phyloP scores from a whole-genome alignment of 2,329 filamentous ascomycete species.

The Pseudocercospora pini-densiflorae region DNA sequence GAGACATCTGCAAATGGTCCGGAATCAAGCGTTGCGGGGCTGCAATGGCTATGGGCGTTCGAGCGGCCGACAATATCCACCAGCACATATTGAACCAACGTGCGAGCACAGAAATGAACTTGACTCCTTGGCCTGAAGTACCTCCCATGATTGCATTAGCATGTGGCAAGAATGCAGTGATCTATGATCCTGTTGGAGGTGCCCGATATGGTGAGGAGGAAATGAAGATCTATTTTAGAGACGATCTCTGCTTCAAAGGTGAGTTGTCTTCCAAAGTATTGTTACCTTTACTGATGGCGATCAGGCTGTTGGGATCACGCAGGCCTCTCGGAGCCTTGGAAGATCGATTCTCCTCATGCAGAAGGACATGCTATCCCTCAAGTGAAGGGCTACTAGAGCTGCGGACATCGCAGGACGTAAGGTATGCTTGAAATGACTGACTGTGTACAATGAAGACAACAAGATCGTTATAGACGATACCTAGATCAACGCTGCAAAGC shows the following conservation, averaged over 20 bases:
- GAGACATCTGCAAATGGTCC: constrained; percentile 72
- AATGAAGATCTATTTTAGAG: constrained; percentile 22
- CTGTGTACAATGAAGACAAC: neutral
- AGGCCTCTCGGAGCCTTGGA: constrained; percentile 17
- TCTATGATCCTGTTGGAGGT: constrained; percentile 18
- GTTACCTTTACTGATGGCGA: neutral
- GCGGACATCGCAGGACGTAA: neutral
- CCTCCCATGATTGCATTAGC: constrained; percentile 25
- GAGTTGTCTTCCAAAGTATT: neutral
- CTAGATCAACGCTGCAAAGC: neutral
- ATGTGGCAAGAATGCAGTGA: constrained; percentile 19
- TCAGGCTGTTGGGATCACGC: constrained; percentile 22
- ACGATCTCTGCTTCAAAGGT: constrained; percentile 22
- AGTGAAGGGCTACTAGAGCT: neutral
- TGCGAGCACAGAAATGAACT: constrained; percentile 8
- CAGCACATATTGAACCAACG: constrained; percentile 59
- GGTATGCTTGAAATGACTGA: neutral
- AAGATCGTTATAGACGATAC: too few species aligned
- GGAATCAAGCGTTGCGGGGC: constrained; percentile 80
- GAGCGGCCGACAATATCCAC: constrained; percentile 69
- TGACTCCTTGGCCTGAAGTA: constrained; percentile 15
- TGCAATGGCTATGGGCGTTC: constrained; percentile 75
- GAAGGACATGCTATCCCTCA: neutral
- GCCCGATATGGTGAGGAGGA: constrained; percentile 17
- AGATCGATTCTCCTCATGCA: neutral